phyloP scores from a whole-genome alignment of 2,329 filamentous ascomycete species.

The Penicillium sp. region DNA sequence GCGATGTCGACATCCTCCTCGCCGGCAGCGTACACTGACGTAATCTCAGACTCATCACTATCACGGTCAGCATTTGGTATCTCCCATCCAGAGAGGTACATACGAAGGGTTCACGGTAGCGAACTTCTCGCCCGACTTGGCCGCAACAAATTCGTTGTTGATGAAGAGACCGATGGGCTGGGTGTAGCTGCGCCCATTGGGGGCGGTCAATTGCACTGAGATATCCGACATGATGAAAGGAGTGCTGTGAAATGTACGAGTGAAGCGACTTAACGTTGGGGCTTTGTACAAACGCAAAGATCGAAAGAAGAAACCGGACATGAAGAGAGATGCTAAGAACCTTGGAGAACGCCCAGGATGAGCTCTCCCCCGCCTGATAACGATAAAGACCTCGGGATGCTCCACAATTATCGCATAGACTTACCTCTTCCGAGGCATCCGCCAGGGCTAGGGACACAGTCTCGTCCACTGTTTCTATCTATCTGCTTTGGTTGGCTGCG shows the following conservation, averaged over 20 bases:
- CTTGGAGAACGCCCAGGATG: not conserved
- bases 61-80: constrained; percentile 15
- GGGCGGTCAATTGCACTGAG: constrained; percentile 64
- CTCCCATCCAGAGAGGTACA: constrained; percentile 10
- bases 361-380: constrained; percentile 24
- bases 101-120: constrained; percentile 67
- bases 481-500: not conserved
- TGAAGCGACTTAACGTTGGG: constrained; percentile 2
- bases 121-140: constrained; percentile 65
- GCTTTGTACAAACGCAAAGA: constrained; percentile 12
- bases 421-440: constrained; percentile 32
- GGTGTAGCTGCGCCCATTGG: constrained; percentile 71
- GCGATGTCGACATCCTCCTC: constrained; percentile 36
- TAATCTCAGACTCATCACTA: constrained; percentile 68
- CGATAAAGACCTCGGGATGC: constrained; percentile 15
- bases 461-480: not conserved
- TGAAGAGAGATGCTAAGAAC: not conserved
- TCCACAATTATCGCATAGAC: constrained; percentile 31
- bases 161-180: constrained; percentile 81
- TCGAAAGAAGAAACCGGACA: constrained; percentile 16
- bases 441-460: not conserved
- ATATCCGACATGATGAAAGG: constrained; percentile 39
- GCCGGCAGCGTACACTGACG: constrained; percentile 64
- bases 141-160: constrained; percentile 76
- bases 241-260: constrained; percentile 28